Percentiles rank a stretch among this genome's conserved stretches.
Evolutionary conservation across 345 rosid species (phyloP).

Genomic region (Rhodomyrtus tomentosa): DNA sequence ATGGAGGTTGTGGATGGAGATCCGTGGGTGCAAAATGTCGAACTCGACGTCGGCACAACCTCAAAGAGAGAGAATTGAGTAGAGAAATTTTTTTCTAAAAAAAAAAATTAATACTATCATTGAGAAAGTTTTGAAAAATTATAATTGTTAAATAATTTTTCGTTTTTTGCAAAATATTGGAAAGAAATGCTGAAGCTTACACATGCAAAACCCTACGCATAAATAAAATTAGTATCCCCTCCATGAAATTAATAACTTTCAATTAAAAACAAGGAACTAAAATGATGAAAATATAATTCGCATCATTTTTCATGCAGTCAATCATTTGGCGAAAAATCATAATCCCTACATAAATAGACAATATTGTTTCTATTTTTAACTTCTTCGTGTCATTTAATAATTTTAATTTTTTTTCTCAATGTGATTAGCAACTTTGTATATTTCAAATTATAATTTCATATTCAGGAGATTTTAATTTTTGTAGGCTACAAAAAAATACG

Average conservation of each 20-base stretch:
- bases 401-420: neutral
- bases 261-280: neutral
- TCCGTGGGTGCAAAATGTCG: too few species aligned
- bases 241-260: neutral
- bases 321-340: neutral
- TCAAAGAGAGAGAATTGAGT: too few species aligned
- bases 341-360: neutral
- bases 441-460: neutral
- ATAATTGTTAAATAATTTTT: too few species aligned
- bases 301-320: neutral
- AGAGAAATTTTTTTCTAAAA: too few species aligned
- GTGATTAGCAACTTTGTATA: accelerated
- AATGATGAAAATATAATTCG: accelerated
- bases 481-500: neutral
- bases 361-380: too few species aligned
- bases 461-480: neutral
- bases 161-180: neutral
- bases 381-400: neutral
- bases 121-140: too few species aligned
- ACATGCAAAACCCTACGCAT: neutral
- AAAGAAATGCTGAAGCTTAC: neutral
- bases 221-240: neutral
- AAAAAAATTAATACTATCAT: too few species aligned
- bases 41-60: neutral
- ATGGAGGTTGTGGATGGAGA: too few species aligned